Percentiles rank a stretch among this genome's conserved stretches.
Evolutionary conservation across 1,284 basidiomycete species (phyloP).

Genomic region (Sphagnurus paluster): DNA sequence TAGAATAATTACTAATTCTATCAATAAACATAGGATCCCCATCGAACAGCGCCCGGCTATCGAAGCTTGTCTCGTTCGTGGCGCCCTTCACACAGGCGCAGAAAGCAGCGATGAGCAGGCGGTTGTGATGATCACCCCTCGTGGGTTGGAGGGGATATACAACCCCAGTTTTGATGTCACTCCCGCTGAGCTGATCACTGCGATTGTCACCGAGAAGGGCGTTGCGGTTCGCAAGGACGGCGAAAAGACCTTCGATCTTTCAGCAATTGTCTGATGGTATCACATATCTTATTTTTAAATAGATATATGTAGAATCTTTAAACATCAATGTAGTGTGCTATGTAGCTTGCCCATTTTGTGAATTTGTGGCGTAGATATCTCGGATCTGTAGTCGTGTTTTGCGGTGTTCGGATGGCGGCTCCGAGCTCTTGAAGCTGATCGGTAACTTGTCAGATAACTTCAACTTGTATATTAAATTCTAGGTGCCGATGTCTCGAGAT

Average conservation of each 20-base stretch:
- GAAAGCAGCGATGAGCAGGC: constrained; percentile 51
- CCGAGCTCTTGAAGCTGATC: neutral
- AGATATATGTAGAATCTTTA: neutral
- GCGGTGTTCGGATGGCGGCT: constrained; percentile 2
- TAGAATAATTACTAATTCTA: constrained; percentile 2
- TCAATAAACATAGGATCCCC: constrained; percentile 72
- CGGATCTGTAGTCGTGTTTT: neutral
- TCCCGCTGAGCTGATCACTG: constrained; percentile 78
- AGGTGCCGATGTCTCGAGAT: neutral
- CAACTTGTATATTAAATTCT: too few species aligned
- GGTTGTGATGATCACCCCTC: constrained; percentile 74
- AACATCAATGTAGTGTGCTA: neutral
- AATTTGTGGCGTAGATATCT: constrained; percentile 4
- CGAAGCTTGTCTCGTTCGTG: constrained; percentile 86
- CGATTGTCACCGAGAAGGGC: constrained; percentile 90
- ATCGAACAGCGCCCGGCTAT: constrained; percentile 87
- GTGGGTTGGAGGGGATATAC: constrained; percentile 69
- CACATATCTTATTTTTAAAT: neutral
- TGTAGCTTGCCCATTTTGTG: neutral
- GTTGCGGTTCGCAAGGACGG: constrained; percentile 68
- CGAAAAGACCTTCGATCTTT: constrained; percentile 53
- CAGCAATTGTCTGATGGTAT: constrained; percentile 46
- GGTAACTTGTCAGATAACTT: too few species aligned
- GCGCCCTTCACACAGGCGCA: constrained; percentile 60
- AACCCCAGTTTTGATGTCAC: constrained; percentile 96